Percentiles rank a stretch among this genome's conserved stretches.
Conservation (phyloP, 306 rosid genomes). For the Vigna radiata region DNA sequence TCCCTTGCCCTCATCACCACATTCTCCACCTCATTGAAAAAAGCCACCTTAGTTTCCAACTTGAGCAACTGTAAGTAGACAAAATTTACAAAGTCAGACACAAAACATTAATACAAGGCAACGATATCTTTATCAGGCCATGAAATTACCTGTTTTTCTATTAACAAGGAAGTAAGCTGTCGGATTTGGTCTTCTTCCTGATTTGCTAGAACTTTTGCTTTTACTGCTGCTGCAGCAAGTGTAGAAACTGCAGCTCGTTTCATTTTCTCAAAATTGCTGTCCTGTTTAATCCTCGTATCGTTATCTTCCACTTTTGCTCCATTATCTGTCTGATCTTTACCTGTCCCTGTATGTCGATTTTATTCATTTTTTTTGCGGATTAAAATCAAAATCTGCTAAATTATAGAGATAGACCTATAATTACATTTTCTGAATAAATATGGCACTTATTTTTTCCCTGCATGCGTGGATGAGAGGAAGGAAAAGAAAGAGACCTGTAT, state of each 20-base stretch:
- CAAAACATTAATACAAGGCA: conserved; percentile 11
- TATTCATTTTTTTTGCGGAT: conserved; percentile 23
- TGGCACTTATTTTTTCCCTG: background rate
- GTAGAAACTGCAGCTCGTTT: conserved; percentile 84
- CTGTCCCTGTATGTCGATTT: conserved; percentile 51
- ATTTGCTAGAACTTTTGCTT: conserved; percentile 85
- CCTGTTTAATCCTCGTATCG: conserved; percentile 45
- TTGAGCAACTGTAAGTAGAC: conserved; percentile 73
- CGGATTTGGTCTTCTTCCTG: conserved; percentile 90
- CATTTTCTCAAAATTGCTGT: conserved; percentile 61
- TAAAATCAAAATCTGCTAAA: background rate
- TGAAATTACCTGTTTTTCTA: conserved; percentile 82
- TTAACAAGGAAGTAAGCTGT: conserved; percentile 68
- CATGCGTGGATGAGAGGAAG: background rate
- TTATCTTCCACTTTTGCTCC: conserved; percentile 48
- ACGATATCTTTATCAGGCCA: conserved; percentile 31
- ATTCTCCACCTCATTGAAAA: conserved; percentile 77
- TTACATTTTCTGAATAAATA: conserved; percentile 33
- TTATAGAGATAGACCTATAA: conserved; percentile 22
- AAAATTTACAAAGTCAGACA: conserved; percentile 35
- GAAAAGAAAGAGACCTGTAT: conserved; percentile 49
- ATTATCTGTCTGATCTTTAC: conserved; percentile 56
- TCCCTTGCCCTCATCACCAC: conserved; percentile 79
- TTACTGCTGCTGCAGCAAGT: conserved; percentile 84
- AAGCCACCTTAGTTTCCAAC: conserved; percentile 80